Conservation (phyloP, 805 yeast genomes). For the Wickerhamiella australiensis region DNA sequence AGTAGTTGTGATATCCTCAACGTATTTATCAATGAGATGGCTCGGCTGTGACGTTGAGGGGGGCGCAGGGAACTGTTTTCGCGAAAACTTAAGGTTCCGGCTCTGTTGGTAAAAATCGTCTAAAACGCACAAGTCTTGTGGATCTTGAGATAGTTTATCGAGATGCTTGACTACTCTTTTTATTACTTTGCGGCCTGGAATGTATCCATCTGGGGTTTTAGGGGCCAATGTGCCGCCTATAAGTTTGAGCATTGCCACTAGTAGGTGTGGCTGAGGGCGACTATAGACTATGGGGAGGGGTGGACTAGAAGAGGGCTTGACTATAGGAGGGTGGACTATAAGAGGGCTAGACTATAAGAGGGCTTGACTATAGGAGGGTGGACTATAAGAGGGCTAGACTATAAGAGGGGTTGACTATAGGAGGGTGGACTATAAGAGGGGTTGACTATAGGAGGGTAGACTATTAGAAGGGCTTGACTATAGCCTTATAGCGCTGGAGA, state of each 20-base stretch:
- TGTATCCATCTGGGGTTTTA: neutral
- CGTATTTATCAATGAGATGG: conserved; percentile 2
- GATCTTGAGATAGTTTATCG: neutral
- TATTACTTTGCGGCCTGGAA: neutral
- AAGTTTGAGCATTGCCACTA: neutral
- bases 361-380: too few relatives aligned
- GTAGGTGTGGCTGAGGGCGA: neutral
- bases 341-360: too few relatives aligned
- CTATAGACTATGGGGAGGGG: neutral
- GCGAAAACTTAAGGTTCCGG: neutral
- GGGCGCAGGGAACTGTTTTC: neutral
- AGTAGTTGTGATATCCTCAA: neutral
- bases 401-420: too few relatives aligned
- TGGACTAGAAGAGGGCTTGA: too few relatives aligned
- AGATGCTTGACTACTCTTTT: neutral
- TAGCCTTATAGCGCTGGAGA: too few relatives aligned
- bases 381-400: too few relatives aligned
- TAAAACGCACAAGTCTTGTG: neutral
- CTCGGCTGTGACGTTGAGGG: neutral
- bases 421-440: too few relatives aligned
- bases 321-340: too few relatives aligned
- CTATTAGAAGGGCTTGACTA: too few relatives aligned
- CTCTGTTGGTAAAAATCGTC: conserved; percentile 2
- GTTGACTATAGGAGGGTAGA: too few relatives aligned
- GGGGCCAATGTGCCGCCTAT: neutral